phyloP scores from a whole-genome alignment of 2,329 filamentous ascomycete species.

The Aspergillus japonicus region DNA sequence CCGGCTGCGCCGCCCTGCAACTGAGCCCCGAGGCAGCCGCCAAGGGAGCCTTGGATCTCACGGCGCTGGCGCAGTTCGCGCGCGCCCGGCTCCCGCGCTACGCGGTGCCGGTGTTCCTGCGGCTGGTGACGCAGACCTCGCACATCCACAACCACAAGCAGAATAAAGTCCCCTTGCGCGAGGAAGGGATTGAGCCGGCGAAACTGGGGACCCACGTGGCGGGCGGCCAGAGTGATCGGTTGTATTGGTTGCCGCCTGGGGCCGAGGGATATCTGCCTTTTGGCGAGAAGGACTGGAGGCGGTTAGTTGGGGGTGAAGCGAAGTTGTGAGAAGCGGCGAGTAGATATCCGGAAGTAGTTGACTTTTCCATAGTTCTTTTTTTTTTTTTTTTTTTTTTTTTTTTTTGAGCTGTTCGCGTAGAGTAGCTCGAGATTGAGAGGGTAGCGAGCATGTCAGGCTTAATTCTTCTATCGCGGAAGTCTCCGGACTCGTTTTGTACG shows the following conservation, averaged over 20 bases:
- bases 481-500: no score
- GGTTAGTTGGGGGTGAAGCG: slow-evolving; percentile 46
- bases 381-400: no score
- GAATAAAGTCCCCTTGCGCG: slow-evolving; percentile 69
- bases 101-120: slow-evolving; percentile 72
- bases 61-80: slow-evolving; percentile 58
- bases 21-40: slow-evolving; percentile 51
- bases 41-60: slow-evolving; percentile 56
- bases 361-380: no score
- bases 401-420: no score
- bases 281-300: slow-evolving; percentile 58
- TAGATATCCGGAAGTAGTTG: not conserved
- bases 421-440: no score
- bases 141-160: slow-evolving; percentile 71
- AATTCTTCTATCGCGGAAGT: no score
- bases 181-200: slow-evolving; percentile 63
- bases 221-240: slow-evolving; percentile 45
- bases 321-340: slow-evolving; percentile 40
- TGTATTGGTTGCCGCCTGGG: slow-evolving; percentile 52
- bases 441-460: no score
- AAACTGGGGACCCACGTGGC: slow-evolving; percentile 47
- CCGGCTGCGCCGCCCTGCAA: slow-evolving; percentile 60
- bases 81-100: slow-evolving; percentile 65
- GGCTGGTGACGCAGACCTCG: slow-evolving; percentile 52
- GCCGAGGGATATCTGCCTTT: slow-evolving; percentile 60